phyloP scores from a whole-genome alignment of 2,329 filamentous ascomycete species.

The Fusarium setosum region DNA sequence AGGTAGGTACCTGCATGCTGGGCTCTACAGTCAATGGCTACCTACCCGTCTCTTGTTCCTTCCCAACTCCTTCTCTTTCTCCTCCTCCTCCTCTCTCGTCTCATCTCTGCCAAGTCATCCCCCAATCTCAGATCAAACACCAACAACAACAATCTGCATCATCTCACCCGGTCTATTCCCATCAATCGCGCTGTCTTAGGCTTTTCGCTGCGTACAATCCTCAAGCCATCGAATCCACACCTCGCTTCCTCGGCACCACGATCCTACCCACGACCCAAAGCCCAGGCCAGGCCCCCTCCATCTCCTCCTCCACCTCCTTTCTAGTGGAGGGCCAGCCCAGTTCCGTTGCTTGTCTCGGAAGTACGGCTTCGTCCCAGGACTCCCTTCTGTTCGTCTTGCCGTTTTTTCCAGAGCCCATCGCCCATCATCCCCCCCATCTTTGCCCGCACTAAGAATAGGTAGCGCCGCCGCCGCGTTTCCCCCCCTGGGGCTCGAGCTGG shows the following conservation, averaged over 20 bases:
- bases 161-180: not conserved
- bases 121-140: no score
- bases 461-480: not conserved
- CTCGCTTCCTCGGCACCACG: slow-evolving; percentile 32
- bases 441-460: slow-evolving; percentile 1
- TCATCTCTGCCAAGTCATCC: no score
- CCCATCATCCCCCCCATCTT: not conserved
- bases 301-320: slow-evolving; percentile 13
- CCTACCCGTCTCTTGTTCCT: no score
- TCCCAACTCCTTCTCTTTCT: not conserved
- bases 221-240: not conserved
- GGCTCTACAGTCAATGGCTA: no score
- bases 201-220: not conserved
- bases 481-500: not conserved
- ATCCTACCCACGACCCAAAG: slow-evolving; percentile 12
- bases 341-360: slow-evolving; percentile 39
- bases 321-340: slow-evolving; percentile 28
- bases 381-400: slow-evolving; percentile 4
- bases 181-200: no score
- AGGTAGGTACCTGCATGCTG: no score
- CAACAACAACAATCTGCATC: no score
- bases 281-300: not conserved
- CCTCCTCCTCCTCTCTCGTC: not conserved
- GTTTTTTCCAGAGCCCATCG: slow-evolving; percentile 11
- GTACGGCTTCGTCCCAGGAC: slow-evolving; percentile 37